phyloP scores from a whole-genome alignment of 2,329 filamentous ascomycete species.

The Fusarium fujikuroi region DNA sequence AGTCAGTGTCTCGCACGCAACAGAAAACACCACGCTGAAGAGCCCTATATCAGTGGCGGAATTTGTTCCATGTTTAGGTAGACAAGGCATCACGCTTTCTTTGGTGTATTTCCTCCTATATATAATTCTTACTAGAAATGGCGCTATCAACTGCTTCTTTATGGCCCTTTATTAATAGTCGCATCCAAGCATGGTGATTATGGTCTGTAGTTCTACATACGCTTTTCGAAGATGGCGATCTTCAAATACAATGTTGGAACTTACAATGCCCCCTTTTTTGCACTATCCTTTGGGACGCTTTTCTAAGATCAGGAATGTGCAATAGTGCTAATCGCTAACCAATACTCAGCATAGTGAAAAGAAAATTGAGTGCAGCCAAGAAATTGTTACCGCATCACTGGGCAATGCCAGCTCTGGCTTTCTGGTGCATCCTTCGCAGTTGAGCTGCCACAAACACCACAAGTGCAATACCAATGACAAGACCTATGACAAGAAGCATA shows the following conservation, averaged over 20 bases:
- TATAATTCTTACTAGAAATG: not conserved
- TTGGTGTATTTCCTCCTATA: not conserved
- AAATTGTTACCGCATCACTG: slow-evolving; percentile 8
- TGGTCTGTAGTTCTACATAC: not conserved
- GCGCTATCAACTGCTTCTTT: not conserved
- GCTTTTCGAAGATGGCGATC: not conserved
- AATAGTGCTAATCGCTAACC: not conserved
- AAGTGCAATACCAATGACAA: slow-evolving; percentile 72
- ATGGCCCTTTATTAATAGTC: not conserved
- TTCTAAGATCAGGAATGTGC: not conserved
- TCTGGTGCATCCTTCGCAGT: slow-evolving; percentile 49
- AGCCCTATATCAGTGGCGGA: not conserved
- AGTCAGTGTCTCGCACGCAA: not conserved
- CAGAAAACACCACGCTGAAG: not conserved
- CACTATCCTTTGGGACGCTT: not conserved
- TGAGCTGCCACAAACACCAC: slow-evolving; percentile 71
- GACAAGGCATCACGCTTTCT: not conserved
- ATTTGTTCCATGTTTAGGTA: not conserved
- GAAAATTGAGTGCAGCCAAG: too few relatives aligned
- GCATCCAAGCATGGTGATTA: not conserved
- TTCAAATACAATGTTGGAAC: not conserved
- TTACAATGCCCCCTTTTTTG: not conserved
- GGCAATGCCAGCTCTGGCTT: slow-evolving; percentile 40
- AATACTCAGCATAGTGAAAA: not conserved
- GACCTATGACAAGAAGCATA: slow-evolving; percentile 69